phyloP scores from a whole-genome alignment of 805 yeast genomes.

The Candida boleticola region DNA sequence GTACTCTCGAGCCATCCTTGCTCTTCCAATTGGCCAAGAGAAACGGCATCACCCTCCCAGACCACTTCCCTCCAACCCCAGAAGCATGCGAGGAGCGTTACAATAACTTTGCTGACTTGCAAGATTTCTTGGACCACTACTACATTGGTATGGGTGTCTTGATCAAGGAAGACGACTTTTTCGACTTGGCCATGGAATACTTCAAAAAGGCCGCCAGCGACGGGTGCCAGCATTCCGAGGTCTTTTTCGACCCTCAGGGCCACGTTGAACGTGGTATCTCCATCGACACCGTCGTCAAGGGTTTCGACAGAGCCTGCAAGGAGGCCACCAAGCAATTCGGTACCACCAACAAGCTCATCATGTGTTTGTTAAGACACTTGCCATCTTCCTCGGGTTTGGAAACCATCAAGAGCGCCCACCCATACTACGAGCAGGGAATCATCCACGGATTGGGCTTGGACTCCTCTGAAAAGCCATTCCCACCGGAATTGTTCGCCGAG shows the following conservation, averaged over 20 bases:
- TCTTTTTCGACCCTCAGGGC: constrained; percentile 83
- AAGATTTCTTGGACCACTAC: constrained; percentile 76
- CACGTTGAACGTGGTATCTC: constrained; percentile 67
- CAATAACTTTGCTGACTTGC: constrained; percentile 60
- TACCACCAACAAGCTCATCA: constrained; percentile 67
- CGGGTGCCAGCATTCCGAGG: constrained; percentile 69
- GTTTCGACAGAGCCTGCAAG: constrained; percentile 66
- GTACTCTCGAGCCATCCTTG: constrained; percentile 75
- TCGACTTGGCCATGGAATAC: constrained; percentile 73
- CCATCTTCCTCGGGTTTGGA: constrained; percentile 58
- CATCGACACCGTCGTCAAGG: constrained; percentile 59
- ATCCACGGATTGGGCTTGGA: constrained; percentile 81
- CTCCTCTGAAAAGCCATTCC: constrained; percentile 75
- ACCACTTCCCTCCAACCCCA: constrained; percentile 55
- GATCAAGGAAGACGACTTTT: constrained; percentile 67
- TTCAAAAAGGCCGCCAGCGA: constrained; percentile 57
- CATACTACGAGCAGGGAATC: constrained; percentile 53
- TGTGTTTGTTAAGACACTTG: constrained; percentile 79
- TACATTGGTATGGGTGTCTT: constrained; percentile 82
- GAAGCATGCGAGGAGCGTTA: constrained; percentile 61
- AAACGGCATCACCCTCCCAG: constrained; percentile 61
- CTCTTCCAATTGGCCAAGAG: constrained; percentile 67
- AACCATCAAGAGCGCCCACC: constrained; percentile 53
- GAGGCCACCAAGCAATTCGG: constrained; percentile 59
- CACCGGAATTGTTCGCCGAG: constrained; percentile 66